Evolutionary conservation across 129 eudicot genomes (phyloP).

Genomic region (Calendula officinalis): DNA sequence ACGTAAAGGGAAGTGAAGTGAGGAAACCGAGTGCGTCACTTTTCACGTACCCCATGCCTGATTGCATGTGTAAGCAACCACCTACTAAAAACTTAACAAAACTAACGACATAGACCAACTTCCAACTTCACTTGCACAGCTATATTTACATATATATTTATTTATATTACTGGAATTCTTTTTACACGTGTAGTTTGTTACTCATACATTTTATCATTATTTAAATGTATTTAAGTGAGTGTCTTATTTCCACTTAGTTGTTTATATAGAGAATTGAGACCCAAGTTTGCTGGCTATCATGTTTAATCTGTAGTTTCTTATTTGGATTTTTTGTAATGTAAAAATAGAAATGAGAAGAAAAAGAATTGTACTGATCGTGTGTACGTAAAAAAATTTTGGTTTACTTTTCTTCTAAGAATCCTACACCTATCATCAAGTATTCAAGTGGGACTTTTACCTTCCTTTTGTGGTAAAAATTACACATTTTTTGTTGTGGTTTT

Average conservation of each 20-base stretch:
- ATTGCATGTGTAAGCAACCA: slow-evolving; percentile 88
- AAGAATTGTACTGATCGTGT: no score
- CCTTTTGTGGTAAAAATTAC: no score
- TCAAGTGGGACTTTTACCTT: no score
- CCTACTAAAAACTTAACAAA: slow-evolving; percentile 42
- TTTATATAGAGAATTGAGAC: not conserved
- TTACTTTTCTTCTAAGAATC: no score
- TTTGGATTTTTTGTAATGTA: no score
- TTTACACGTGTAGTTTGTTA: slow-evolving; percentile 23
- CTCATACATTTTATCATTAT: slow-evolving; percentile 12
- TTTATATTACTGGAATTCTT: slow-evolving; percentile 11
- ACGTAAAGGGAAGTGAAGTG: slow-evolving; percentile 70
- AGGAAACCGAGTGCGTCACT: slow-evolving; percentile 81
- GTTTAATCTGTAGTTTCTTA: no score
- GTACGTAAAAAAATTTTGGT: no score
- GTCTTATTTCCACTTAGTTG: slow-evolving; percentile 16
- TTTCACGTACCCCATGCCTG: slow-evolving; percentile 91
- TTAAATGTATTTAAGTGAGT: slow-evolving; percentile 30
- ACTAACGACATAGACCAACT: slow-evolving; percentile 22
- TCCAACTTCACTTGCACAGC: not conserved
- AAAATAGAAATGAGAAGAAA: no score
- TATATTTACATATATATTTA: slow-evolving; percentile 17
- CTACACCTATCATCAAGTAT: no score
- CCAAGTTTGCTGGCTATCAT: no score
- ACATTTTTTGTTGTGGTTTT: no score